Evolutionary conservation across 441 rosid genomes (phyloP), one percentile per base, ranked within the genome.

Genomic region (Corymbia calophylla): DNA sequence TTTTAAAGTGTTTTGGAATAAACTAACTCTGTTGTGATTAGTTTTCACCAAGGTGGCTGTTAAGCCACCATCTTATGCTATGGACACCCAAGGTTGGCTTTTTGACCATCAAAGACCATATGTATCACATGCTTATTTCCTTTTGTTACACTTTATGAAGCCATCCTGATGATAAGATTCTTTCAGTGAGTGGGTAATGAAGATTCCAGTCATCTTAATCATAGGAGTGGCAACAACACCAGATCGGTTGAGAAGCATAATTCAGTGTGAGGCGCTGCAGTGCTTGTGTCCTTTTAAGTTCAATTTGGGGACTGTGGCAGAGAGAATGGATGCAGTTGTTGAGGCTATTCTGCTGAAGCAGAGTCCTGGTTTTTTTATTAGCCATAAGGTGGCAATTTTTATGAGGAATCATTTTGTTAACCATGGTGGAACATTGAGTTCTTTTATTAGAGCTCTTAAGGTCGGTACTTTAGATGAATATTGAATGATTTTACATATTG

Each of bases 221-320:
- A 94, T 96, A 95, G 99, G 99, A 62, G 97, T 96, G 89, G 95
- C 99, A 89, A 98, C 99, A 88, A 96, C 97, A 70, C 94, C 94
- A 90, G 99, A 96, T 93, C 94, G 96, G 54, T 94, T 93, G 70
- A 94, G 94, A 94, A 94, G 90, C 87, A 92, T 94, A 88, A 96
- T 98, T 88, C 92, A 95, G 87, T 94, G 95, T 89, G 94, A 92
- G 82, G 95, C 95, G 14, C 94, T 96, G 73, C 99, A 95, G 91
- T 92, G 91, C 91, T 91, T 98, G 92, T 91, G 92, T 90, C 95
- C 97, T 91, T 92, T 87, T 88, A 95, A 90, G 91, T 98, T 98
- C 94, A 94, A 93, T 92, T 92, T 98, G 91, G 95, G 96, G 90
- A 94, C 96, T 84, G 97, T 98, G 29, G 92, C 92, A 5, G 98